These are phyloP conservation scores for Eremothecium coryli DNA, from an alignment of 1,139 yeast genomes.

Conservation along the genomic window DNA sequence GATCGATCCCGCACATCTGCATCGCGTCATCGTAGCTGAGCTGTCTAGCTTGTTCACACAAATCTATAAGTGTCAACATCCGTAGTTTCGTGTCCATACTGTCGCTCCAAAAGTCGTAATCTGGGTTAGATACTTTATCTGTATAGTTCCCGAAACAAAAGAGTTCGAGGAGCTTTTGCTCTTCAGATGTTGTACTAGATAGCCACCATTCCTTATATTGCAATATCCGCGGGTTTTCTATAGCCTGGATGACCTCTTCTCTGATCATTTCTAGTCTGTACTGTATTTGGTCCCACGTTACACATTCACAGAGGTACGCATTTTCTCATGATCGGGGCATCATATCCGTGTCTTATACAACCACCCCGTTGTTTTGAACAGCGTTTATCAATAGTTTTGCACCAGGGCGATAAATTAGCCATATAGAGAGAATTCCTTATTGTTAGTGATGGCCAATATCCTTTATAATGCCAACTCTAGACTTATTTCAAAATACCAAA, in stretches of 20 bases:
- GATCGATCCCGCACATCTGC: slow-evolving; percentile 11
- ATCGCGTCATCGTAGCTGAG: slow-evolving; percentile 14
- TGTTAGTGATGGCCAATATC: slow-evolving; percentile 22
- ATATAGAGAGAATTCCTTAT: no score
- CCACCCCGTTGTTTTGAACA: no score
- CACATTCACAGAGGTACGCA: no score
- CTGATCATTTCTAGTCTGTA: slow-evolving; percentile 4
- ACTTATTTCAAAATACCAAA: slow-evolving; percentile 23
- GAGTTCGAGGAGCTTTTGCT: slow-evolving; percentile 17
- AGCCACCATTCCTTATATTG: slow-evolving; percentile 25
- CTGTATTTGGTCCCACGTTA: no score
- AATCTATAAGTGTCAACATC: slow-evolving; percentile 17
- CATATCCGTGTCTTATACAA: no score
- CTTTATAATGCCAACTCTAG: slow-evolving; percentile 26
- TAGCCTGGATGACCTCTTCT: slow-evolving; percentile 3
- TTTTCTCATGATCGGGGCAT: no score
- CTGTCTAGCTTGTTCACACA: slow-evolving; percentile 14
- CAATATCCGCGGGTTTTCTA: slow-evolving; percentile 16
- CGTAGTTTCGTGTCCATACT: slow-evolving; percentile 18
- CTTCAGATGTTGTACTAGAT: slow-evolving; percentile 6
- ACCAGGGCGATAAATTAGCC: no score
- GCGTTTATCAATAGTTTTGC: no score
- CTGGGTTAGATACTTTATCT: slow-evolving; percentile 10
- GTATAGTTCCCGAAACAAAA: slow-evolving; percentile 23
- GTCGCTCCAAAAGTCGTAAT: slow-evolving; percentile 6